Evolutionary conservation across 306 rosid genomes (phyloP), one percentile per base, ranked within the genome.

Genomic region (Lagenaria siceraria): DNA sequence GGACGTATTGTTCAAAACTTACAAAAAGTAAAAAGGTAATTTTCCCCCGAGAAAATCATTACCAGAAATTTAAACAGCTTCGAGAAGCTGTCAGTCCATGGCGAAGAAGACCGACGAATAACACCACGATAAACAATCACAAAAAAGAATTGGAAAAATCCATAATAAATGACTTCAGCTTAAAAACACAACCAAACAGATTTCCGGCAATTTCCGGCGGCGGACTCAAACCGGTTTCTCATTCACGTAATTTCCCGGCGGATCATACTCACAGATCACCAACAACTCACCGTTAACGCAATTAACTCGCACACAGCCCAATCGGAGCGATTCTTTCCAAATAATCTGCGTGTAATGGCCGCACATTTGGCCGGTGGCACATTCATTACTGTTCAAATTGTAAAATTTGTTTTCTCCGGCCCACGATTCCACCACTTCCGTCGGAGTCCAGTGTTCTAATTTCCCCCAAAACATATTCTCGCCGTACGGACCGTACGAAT

Each of bases 281-380:
- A 86, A 11, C 83, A 91, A n/a, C 0, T 11, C 11, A 0, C 33
- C 12, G 13, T 74, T 52, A 0, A 1, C 24, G 27, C 97, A 92
- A 36, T 54, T 79, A 1, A 74, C 74, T 12, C 88, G 48, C 0
- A 74, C 84, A 13, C 96, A 92, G 0, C 97, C 97, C 2, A 92
- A 8, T 0, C 87, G 81, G 18, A 5, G 0, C 0, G 91, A 78
- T 43, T 81, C 84, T 24, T 73, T 80, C 97, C 97, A 92, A 24
- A 92, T 85, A 0, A 92, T 11, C 70, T 92, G 97, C 0, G 97
- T 92, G 81, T 85, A 90, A 33, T 92, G 97, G 2, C 85, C 94
- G 2, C 97, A 92, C 15, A 6, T 0, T 10, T 80, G n/a, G 0
- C 79, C 79, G 0, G 33, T 64, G 3, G 3, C 11, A 58, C 97